A percentile compares a stretch with the other conserved stretches of the same genome.
Conservation (phyloP, 768 basidiomycete genomes). For the Russula emetica region DNA sequence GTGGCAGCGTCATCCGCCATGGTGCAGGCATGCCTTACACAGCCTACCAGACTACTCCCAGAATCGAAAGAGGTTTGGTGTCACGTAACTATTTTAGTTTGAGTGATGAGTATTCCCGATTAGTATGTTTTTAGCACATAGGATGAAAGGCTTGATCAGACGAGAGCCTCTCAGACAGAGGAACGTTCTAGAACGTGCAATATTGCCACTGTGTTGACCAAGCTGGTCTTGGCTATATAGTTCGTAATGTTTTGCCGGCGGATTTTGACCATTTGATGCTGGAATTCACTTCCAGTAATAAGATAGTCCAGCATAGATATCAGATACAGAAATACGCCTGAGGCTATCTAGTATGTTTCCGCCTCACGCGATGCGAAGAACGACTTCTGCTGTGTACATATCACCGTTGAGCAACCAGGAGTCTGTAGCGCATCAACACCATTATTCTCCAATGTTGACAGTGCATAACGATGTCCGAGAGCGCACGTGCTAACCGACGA, state of each 20-base stretch:
- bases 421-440: conserved; percentile 39
- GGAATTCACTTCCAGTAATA: too few species aligned
- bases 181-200: too few species aligned
- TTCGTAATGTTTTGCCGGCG: background rate
- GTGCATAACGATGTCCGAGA: too few species aligned
- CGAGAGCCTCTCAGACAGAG: background rate
- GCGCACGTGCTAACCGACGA: too few species aligned
- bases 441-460: too few species aligned
- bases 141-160: background rate
- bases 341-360: conserved; percentile 40
- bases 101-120: background rate
- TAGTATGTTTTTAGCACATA: background rate
- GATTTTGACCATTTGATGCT: background rate
- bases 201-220: background rate
- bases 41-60: too few species aligned
- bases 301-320: background rate
- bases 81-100: background rate
- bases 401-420: conserved; percentile 86
- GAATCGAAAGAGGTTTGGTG: too few species aligned
- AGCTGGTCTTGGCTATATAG: too few species aligned
- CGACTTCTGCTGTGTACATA: conserved; percentile 79
- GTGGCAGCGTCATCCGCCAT: background rate
- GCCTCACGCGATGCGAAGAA: conserved; percentile 83
- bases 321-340: too few species aligned
- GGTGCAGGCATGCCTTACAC: background rate